Conservation (phyloP, 2,329 filamentous ascomycete species). For the Ophiobolus disseminans region DNA sequence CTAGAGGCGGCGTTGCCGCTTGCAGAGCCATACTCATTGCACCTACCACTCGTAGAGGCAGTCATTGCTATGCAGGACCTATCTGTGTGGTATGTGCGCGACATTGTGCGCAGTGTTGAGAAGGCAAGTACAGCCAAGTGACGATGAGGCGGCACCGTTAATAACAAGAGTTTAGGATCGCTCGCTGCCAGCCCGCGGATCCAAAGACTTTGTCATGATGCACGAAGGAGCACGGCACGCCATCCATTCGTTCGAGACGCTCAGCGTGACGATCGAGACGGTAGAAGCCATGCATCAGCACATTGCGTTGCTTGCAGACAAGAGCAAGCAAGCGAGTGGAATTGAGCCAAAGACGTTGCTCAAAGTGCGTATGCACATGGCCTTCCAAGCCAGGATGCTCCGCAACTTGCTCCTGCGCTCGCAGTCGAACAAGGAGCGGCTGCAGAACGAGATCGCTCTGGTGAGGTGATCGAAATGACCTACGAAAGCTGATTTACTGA, state of each 20-base stretch:
- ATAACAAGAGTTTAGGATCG: constrained; percentile 7
- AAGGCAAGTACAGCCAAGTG: constrained; percentile 9
- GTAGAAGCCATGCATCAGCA: constrained; percentile 9
- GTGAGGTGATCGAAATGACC: neutral
- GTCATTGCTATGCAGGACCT: constrained; percentile 15
- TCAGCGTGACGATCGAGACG: constrained; percentile 14
- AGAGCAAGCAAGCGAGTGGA: neutral
- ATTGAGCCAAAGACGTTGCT: neutral
- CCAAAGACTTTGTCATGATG: constrained; percentile 9
- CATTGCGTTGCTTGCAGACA: neutral
- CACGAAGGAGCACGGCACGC: constrained; percentile 24
- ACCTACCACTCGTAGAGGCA: constrained; percentile 18
- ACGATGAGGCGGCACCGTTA: neutral
- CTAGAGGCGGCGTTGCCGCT: constrained; percentile 5
- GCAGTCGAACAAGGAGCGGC: constrained; percentile 21
- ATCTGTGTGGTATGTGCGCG: constrained; percentile 23
- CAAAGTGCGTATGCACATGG: constrained; percentile 5
- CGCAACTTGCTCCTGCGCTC: constrained; percentile 15
- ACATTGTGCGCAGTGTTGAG: constrained; percentile 19
- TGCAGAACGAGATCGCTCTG: constrained; percentile 25
- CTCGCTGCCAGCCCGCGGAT: neutral
- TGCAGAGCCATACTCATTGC: constrained; percentile 13
- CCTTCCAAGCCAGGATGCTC: constrained; percentile 14
- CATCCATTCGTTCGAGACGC: constrained; percentile 21
- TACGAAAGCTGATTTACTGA: constrained; percentile 1